These are phyloP conservation scores for Plasmodium gaboni DNA, from an alignment of 169 alveolate genomes.

Conservation along the genomic window DNA sequence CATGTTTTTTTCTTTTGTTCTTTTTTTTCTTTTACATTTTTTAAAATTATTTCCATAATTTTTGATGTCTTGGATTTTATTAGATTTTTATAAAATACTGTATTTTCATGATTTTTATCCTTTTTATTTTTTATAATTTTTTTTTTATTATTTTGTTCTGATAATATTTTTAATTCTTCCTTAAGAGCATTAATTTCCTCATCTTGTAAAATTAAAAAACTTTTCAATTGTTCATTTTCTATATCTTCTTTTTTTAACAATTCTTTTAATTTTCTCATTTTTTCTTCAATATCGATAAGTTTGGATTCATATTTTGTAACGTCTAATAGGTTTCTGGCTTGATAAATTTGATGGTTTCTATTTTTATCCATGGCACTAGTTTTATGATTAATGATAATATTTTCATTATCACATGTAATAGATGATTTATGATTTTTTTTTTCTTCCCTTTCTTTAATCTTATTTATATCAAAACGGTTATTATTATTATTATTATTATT, in stretches of 20 bases:
- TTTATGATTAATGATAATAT: background rate
- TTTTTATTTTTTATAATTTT: background rate
- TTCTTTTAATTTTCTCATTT: slow-evolving; percentile 10
- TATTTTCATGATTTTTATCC: slow-evolving; percentile 34
- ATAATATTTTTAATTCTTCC: slow-evolving; percentile 2
- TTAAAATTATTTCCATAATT: slow-evolving; percentile 45
- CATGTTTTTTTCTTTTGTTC: background rate
- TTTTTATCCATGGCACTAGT: background rate
- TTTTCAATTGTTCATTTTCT: slow-evolving; percentile 33
- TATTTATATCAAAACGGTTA: background rate
- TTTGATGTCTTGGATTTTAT: slow-evolving; percentile 29
- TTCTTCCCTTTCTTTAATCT: background rate
- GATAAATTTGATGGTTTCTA: background rate
- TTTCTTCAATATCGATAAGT: background rate
- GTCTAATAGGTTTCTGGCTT: background rate
- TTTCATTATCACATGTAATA: background rate
- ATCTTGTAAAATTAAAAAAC: slow-evolving; percentile 1
- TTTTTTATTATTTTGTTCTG: background rate
- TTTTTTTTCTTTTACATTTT: slow-evolving; percentile 7
- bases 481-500: background rate
- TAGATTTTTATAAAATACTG: slow-evolving; percentile 23
- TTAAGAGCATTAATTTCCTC: slow-evolving; percentile 36
- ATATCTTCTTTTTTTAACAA: slow-evolving; percentile 32
- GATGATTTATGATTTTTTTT: background rate
- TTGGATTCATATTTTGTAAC: background rate